Percentiles rank a stretch among this genome's conserved stretches.
These are phyloP conservation scores for Phaffomyces opuntiae DNA, from an alignment of 805 yeast genomes.

Conservation along the genomic window DNA sequence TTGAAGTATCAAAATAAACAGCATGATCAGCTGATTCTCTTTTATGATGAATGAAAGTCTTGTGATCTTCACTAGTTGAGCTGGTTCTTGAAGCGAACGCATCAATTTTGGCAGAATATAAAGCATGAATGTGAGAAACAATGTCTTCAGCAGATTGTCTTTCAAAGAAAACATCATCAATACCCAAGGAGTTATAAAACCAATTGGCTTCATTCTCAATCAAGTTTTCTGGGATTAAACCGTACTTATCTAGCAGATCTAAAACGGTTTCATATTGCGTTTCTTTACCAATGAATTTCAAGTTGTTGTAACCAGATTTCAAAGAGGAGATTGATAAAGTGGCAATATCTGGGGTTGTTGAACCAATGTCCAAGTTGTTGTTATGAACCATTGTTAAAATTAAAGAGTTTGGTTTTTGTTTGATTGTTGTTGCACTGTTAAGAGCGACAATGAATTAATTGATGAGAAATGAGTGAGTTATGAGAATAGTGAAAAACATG, in stretches of 20 bases:
- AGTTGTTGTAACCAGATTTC: slow-evolving; percentile 61
- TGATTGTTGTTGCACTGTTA: background rate
- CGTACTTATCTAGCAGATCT: slow-evolving; percentile 72
- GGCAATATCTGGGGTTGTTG: slow-evolving; percentile 29
- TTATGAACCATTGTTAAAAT: slow-evolving; percentile 1
- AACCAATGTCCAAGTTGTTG: too few relatives aligned
- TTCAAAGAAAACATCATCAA: slow-evolving; percentile 88
- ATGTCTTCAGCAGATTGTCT: slow-evolving; percentile 75
- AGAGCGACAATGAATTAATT: too few relatives aligned
- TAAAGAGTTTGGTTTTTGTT: background rate
- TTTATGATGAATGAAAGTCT: slow-evolving; percentile 68
- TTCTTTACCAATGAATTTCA: slow-evolving; percentile 74
- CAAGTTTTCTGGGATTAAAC: slow-evolving; percentile 81
- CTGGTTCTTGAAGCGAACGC: slow-evolving; percentile 55
- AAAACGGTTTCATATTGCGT: slow-evolving; percentile 76
- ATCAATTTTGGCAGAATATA: slow-evolving; percentile 89
- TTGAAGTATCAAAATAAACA: slow-evolving; percentile 76
- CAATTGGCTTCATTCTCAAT: slow-evolving; percentile 83
- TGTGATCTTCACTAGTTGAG: slow-evolving; percentile 1
- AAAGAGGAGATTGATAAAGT: slow-evolving; percentile 34
- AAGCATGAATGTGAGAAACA: slow-evolving; percentile 76
- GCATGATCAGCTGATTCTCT: slow-evolving; percentile 82
- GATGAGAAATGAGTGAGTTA: too few relatives aligned
- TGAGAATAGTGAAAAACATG: too few relatives aligned
- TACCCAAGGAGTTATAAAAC: slow-evolving; percentile 84